These are phyloP conservation scores for Schwanniomyces vanrijiae DNA, from an alignment of 805 yeast species.

Conservation along the genomic window DNA sequence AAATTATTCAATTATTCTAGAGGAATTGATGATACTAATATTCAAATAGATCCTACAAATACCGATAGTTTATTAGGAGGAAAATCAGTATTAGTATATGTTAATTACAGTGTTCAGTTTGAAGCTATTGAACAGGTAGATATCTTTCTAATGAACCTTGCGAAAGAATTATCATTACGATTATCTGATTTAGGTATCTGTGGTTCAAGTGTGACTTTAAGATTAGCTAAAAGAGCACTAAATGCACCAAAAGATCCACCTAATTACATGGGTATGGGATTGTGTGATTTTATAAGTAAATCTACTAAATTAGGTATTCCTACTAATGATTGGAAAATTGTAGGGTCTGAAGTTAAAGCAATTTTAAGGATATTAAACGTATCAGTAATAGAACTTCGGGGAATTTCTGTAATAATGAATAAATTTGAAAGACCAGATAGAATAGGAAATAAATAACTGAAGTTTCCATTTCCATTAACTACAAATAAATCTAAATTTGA, in stretches of 20 bases:
- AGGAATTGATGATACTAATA: conserved; percentile 67
- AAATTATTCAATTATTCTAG: conserved; percentile 59
- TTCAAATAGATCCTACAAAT: conserved; percentile 51
- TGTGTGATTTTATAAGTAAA: conserved; percentile 63
- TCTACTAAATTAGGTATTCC: conserved; percentile 60
- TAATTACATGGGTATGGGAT: conserved; percentile 84
- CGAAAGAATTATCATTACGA: conserved; percentile 59
- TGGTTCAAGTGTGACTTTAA: conserved; percentile 63
- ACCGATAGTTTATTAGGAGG: conserved; percentile 49
- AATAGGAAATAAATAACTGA: conserved; percentile 20
- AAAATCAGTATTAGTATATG: conserved; percentile 82
- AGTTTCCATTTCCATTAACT: conserved; percentile 18
- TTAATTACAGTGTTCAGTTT: conserved; percentile 88
- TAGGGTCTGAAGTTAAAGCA: conserved; percentile 59
- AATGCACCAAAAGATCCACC: conserved; percentile 74
- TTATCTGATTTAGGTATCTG: conserved; percentile 44
- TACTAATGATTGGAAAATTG: conserved; percentile 58
- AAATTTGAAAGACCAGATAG: conserved; percentile 47
- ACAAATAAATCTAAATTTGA: not conserved
- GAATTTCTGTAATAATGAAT: conserved; percentile 70
- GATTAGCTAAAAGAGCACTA: conserved; percentile 60
- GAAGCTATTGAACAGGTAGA: conserved; percentile 61
- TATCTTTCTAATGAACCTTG: conserved; percentile 54
- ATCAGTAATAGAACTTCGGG: conserved; percentile 71
- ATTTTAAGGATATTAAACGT: conserved; percentile 56